Base-by-base conservation (phyloP, 2,329 filamentous ascomycete species). In the Drechmeria coniospora region DNA sequence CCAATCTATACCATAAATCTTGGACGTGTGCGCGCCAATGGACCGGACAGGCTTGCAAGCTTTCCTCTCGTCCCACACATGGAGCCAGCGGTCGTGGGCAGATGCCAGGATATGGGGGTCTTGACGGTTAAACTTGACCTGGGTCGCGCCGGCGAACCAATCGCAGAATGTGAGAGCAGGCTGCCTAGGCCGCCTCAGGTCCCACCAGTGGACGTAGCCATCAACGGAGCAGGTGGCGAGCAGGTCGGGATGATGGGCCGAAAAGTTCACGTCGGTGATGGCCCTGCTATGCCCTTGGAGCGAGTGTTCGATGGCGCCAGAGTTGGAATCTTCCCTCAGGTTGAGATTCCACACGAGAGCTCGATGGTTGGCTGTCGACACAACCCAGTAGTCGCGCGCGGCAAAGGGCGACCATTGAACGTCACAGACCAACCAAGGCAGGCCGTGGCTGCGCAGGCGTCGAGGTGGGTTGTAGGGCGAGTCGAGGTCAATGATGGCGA, bases 371-470 rank as follows among this genome's bases (percentile, higher is more conserved):
- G 84, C 87, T 1, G 86, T 93, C 33, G 83, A 92, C 20, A 83
- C 81, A 12, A 94, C 79, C 86, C 87, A 94, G 44, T 86, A 86
- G 49, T 92, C 81, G 26, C 86, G 72, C 13, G 70, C 73, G 9
- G 86, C 80, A 49, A 94, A 93, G 1, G 87, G 87, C 8, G 83
- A 93, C 87, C 87, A 94, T 53, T 94, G 87, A 17, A 93, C 86
- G 51, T 94, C 87, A 8, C 87, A 84, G 5, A 93, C 86, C 28
- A 92, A 74, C 83, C 86, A 94, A n/a, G 82, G 79, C 23, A 83
- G 75, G 30, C 82, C 79, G 53, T 92, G 82, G 36, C 79, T 79
- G 40, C 65, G 68, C 26, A 94, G 65, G 43, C 84, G 78, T 12
- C 84, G 77, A 12, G 87, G 87, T 8, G 79, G 78, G 33, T 79